These are phyloP conservation scores for Neotropicomus parvogracilis DNA, from an alignment of 1,284 basidiomycete species.

Conservation along the genomic window DNA sequence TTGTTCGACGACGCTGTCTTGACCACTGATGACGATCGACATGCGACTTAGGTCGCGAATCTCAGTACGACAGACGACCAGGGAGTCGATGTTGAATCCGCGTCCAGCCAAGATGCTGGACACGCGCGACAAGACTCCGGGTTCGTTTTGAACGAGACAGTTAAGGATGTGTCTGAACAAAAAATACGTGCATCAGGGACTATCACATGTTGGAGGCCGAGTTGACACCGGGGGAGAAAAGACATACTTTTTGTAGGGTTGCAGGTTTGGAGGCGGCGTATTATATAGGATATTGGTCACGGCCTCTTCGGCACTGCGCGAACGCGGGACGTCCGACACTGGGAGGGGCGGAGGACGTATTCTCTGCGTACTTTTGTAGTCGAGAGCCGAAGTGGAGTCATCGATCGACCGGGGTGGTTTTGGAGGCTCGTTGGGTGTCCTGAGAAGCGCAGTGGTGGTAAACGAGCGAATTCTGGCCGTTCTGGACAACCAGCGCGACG, in stretches of 20 bases:
- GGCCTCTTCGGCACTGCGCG: slow-evolving; percentile 86
- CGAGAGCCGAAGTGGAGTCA: slow-evolving; percentile 90
- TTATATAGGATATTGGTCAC: slow-evolving; percentile 96
- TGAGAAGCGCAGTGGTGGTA: slow-evolving; percentile 12
- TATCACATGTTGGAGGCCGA: no score
- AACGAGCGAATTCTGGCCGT: slow-evolving; percentile 18
- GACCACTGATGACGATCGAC: slow-evolving; percentile 96
- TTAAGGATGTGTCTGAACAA: slow-evolving; percentile 86
- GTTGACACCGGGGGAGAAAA: slow-evolving; percentile 2
- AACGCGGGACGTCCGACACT: slow-evolving; percentile 67
- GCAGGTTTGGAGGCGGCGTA: slow-evolving; percentile 87
- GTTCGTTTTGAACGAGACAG: slow-evolving; percentile 99
- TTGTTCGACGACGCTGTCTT: slow-evolving; percentile 98
- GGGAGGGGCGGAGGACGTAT: slow-evolving; percentile 76
- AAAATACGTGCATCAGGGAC: background rate
- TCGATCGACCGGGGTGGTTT: slow-evolving; percentile 70
- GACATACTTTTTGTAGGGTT: slow-evolving; percentile 90
- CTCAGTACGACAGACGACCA: slow-evolving; percentile 98
- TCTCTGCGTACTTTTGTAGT: slow-evolving; percentile 82
- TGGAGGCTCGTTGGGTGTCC: slow-evolving; percentile 29
- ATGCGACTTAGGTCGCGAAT: slow-evolving; percentile 96
- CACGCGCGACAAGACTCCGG: slow-evolving; percentile 95
- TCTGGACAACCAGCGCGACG: slow-evolving; percentile 21
- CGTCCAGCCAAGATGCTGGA: slow-evolving; percentile 96
- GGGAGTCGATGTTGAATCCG: slow-evolving; percentile 98